Evolutionary conservation across 345 rosid species (phyloP).

Genomic region (Toxicodendron radicans): DNA sequence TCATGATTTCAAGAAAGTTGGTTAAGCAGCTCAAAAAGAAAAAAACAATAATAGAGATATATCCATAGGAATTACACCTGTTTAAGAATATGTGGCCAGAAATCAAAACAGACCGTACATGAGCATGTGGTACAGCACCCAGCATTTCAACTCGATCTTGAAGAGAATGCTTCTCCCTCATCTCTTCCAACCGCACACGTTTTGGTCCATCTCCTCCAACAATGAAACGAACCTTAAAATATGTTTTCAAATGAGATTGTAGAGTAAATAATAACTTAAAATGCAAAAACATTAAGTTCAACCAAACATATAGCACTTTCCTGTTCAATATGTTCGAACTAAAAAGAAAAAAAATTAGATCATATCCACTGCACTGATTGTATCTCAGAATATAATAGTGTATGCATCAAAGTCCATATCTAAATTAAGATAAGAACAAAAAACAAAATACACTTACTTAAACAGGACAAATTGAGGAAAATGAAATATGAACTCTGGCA

Average conservation of each 20-base stretch:
- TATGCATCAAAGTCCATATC: neutral
- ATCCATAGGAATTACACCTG: conserved; percentile 42
- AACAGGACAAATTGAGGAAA: neutral
- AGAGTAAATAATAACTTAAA: neutral
- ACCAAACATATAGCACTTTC: neutral
- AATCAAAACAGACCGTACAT: conserved; percentile 73
- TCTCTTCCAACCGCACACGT: conserved; percentile 85
- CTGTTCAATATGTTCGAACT: conserved; percentile 1
- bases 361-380: neutral
- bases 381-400: neutral
- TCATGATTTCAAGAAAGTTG: neutral
- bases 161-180: conserved; percentile 95
- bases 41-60: conserved; percentile 12
- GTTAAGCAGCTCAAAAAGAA: neutral
- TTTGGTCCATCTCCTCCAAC: conserved; percentile 98
- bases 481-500: neutral
- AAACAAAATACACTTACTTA: neutral
- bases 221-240: conserved; percentile 74
- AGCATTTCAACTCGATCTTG: conserved; percentile 97
- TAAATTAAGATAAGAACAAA: neutral
- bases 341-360: neutral
- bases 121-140: conserved; percentile 90
- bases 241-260: conserved; percentile 16
- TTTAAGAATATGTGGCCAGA: conserved; percentile 89
- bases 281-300: neutral